Evolutionary conservation across 2,329 filamentous ascomycete genomes (phyloP).

Genomic region (Microascus cirrosus): DNA sequence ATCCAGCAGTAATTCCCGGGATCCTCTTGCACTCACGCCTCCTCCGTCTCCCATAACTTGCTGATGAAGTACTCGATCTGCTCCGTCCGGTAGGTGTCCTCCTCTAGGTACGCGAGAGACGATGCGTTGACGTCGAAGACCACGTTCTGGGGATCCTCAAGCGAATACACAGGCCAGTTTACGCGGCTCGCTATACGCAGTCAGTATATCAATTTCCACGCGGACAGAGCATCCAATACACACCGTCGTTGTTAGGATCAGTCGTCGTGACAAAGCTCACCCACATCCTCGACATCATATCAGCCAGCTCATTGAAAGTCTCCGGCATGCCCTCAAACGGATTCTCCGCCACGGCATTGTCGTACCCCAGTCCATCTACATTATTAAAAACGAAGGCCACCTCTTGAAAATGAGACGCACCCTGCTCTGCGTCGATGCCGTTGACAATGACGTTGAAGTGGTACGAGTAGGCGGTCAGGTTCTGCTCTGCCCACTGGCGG

Average conservation of each 20-base stretch:
- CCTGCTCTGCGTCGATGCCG: slow-evolving; percentile 6
- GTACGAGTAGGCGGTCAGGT: slow-evolving; percentile 43
- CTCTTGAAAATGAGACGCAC: slow-evolving; percentile 17
- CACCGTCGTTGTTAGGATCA: slow-evolving; percentile 26
- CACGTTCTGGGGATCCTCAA: slow-evolving; percentile 28
- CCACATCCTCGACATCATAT: slow-evolving; percentile 40
- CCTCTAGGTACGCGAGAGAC: slow-evolving; percentile 23
- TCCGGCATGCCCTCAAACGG: slow-evolving; percentile 28
- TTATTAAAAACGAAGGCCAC: slow-evolving; percentile 37
- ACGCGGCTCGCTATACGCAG: neutral
- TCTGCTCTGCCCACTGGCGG: slow-evolving; percentile 34
- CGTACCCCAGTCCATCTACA: slow-evolving; percentile 27
- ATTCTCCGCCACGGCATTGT: slow-evolving; percentile 6
- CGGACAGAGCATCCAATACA: too few species aligned
- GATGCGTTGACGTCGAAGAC: slow-evolving; percentile 38
- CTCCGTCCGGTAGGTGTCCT: slow-evolving; percentile 30
- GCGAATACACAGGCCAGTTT: slow-evolving; percentile 31
- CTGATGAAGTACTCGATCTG: slow-evolving; percentile 24
- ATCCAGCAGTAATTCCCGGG: too few species aligned
- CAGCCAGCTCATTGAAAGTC: slow-evolving; percentile 23
- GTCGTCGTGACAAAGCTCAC: slow-evolving; percentile 33
- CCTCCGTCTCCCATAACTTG: neutral
- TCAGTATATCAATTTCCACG: too few species aligned
- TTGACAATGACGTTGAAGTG: slow-evolving; percentile 25
- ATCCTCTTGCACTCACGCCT: too few species aligned